Percentiles rank a stretch among this genome's conserved stretches.
These are phyloP conservation scores for Saccharomyces hybrid DNA, from an alignment of 1,139 yeast species.

Conservation along the genomic window DNA sequence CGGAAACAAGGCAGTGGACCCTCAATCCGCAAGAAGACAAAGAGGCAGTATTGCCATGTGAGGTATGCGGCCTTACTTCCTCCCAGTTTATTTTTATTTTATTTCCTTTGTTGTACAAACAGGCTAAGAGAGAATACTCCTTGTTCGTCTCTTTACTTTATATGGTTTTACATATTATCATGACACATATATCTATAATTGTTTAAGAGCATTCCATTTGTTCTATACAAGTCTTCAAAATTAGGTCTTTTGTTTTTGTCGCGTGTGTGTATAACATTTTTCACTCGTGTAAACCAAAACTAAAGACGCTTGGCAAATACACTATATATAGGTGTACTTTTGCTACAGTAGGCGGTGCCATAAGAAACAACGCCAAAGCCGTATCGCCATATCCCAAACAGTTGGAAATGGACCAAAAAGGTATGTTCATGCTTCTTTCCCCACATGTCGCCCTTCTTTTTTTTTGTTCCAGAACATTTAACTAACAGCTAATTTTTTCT, in stretches of 20 bases:
- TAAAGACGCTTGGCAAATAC: background rate
- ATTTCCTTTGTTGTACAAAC: background rate
- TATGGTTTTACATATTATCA: background rate
- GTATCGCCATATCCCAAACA: background rate
- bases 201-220: background rate
- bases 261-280: background rate
- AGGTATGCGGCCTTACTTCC: conserved; percentile 12
- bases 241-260: background rate
- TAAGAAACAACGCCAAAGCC: background rate
- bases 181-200: background rate
- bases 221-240: background rate
- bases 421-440: background rate
- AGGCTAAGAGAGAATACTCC: background rate
- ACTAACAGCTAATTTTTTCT: background rate
- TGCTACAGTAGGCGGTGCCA: background rate
- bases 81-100: background rate
- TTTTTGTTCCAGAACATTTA: background rate
- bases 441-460: background rate
- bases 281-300: background rate
- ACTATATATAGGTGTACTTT: background rate
- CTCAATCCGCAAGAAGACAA: conserved; percentile 77
- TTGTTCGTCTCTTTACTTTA: background rate
- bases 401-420: conserved; percentile 1
- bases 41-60: conserved; percentile 46
- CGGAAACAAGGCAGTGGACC: conserved; percentile 60